Evolutionary conservation across 257 asterid genomes (phyloP).

Genomic region (Ligustrum vulgare): DNA sequence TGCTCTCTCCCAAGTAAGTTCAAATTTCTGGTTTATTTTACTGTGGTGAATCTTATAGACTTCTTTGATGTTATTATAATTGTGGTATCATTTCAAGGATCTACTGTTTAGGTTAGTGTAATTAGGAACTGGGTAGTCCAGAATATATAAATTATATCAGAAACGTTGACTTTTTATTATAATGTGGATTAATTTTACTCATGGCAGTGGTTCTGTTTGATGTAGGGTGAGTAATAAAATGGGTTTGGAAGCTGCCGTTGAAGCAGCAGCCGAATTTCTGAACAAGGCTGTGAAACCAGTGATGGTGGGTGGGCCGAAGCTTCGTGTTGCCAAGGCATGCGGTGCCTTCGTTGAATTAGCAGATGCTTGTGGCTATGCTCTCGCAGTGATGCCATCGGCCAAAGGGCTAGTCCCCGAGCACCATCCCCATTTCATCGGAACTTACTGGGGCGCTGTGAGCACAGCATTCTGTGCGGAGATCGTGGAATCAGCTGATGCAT

Average conservation of each 20-base stretch:
- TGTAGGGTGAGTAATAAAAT: constrained; percentile 57
- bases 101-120: background rate
- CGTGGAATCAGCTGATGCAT: constrained; percentile 82
- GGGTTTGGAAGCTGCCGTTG: constrained; percentile 79
- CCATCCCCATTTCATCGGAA: constrained; percentile 80
- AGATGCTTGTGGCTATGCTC: constrained; percentile 58
- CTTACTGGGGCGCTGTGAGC: constrained; percentile 91
- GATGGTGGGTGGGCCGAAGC: constrained; percentile 79
- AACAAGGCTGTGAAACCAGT: constrained; percentile 86
- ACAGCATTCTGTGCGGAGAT: constrained; percentile 80
- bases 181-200: too few species aligned
- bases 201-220: background rate
- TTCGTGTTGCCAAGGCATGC: constrained; percentile 69
- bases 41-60: background rate
- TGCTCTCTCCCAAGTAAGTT: constrained; percentile 59
- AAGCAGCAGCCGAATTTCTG: constrained; percentile 65
- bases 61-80: background rate
- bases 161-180: background rate
- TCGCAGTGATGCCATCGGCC: constrained; percentile 75
- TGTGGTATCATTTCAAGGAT: background rate
- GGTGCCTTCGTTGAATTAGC: constrained; percentile 64
- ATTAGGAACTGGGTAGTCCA: too few species aligned
- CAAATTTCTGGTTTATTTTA: background rate
- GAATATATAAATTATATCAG: background rate
- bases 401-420: constrained; percentile 73